Conservation (phyloP, 331 rosid genomes). For the Acacia pycnantha region DNA sequence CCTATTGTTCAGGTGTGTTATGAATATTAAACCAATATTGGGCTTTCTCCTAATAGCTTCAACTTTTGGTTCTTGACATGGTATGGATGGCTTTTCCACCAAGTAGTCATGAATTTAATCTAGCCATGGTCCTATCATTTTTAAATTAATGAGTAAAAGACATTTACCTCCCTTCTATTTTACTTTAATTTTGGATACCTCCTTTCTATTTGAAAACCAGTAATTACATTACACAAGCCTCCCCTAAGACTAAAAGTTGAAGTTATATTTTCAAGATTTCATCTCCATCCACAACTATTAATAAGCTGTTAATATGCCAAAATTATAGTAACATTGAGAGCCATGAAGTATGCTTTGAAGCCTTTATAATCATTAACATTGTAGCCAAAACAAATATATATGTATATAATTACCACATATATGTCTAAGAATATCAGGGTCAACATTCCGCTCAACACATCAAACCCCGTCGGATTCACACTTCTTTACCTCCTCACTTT, state of each 20-base stretch:
- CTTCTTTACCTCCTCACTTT: neutral
- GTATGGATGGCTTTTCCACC: neutral
- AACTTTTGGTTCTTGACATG: neutral
- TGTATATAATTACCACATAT: no score
- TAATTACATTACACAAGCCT: neutral
- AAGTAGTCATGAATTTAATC: neutral
- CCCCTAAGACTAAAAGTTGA: neutral
- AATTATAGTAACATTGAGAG: neutral
- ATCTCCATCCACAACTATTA: neutral
- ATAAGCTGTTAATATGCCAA: neutral
- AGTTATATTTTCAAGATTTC: neutral
- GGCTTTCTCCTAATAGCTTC: neutral
- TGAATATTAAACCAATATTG: neutral
- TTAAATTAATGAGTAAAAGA: neutral
- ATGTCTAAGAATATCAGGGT: slow-evolving; percentile 20
- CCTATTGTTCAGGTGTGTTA: slow-evolving; percentile 80
- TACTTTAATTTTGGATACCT: neutral
- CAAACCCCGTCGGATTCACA: neutral
- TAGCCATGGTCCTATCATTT: neutral
- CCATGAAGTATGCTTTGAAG: neutral
- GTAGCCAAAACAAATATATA: neutral
- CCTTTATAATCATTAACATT: neutral
- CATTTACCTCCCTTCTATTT: neutral
- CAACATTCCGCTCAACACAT: slow-evolving; percentile 84
- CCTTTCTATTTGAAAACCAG: neutral